Percentiles rank a stretch among this genome's conserved stretches.
Conservation (phyloP, 2,329 filamentous ascomycete species). For the Fusarium buharicum region DNA sequence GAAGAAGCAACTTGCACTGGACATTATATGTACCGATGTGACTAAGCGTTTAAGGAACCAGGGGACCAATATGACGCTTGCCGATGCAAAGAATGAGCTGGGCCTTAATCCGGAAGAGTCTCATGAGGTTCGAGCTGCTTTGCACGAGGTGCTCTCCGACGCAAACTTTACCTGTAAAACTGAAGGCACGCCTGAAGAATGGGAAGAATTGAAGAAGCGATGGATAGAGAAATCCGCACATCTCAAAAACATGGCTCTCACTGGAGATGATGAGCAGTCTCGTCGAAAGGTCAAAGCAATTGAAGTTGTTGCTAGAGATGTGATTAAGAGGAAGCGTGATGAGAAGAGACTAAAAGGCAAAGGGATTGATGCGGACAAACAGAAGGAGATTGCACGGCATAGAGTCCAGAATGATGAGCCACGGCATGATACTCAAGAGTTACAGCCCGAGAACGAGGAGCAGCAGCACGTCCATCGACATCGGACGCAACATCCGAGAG, state of each 20-base stretch:
- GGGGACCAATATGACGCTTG: slow-evolving; percentile 74
- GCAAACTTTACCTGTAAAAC: slow-evolving; percentile 77
- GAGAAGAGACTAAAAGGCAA: slow-evolving; percentile 56
- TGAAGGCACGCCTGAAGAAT: slow-evolving; percentile 77
- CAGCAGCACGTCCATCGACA: not conserved
- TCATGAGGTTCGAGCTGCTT: slow-evolving; percentile 71
- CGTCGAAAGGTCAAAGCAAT: slow-evolving; percentile 70
- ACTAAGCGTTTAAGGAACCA: slow-evolving; percentile 79
- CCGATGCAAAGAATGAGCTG: slow-evolving; percentile 74
- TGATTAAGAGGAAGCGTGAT: slow-evolving; percentile 79
- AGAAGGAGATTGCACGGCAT: slow-evolving; percentile 1
- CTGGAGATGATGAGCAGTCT: slow-evolving; percentile 63
- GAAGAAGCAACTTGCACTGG: slow-evolving; percentile 74
- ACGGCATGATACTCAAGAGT: not conserved
- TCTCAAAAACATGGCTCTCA: slow-evolving; percentile 63
- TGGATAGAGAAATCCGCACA: slow-evolving; percentile 72
- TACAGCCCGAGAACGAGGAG: not conserved
- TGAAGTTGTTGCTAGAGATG: slow-evolving; percentile 77
- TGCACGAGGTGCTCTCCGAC: slow-evolving; percentile 72
- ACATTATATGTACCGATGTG: slow-evolving; percentile 83
- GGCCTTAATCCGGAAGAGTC: slow-evolving; percentile 57
- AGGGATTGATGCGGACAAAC: slow-evolving; percentile 60
- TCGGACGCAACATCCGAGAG: slow-evolving; percentile 3
- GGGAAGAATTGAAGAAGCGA: slow-evolving; percentile 73
- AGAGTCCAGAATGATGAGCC: not conserved